Conservation (phyloP, 345 rosid genomes). For the Eucalyptus albens region DNA sequence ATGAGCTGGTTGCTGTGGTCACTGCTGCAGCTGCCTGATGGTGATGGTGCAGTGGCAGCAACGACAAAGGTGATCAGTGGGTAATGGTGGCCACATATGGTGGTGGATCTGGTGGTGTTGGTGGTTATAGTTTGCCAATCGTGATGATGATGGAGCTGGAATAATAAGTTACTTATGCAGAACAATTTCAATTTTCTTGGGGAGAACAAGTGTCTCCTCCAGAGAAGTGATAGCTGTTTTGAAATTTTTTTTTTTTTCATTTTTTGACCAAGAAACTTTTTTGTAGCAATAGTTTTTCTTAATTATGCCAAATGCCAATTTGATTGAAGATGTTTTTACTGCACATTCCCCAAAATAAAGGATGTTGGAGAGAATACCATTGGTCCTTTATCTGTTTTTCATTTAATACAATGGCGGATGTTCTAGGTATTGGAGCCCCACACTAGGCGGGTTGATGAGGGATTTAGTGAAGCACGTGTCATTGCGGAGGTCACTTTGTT, state of each 20-base stretch:
- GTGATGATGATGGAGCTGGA: neutral
- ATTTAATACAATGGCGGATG: neutral
- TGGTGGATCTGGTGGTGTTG: neutral
- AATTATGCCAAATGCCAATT: neutral
- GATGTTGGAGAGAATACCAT: neutral
- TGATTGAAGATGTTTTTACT: neutral
- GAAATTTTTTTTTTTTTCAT: neutral
- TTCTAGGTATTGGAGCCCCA: constrained; percentile 82
- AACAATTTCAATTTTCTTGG: neutral
- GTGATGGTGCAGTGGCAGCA: neutral
- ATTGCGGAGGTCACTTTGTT: constrained; percentile 47
- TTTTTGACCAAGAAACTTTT: neutral
- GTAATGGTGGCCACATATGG: neutral
- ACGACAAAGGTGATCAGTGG: neutral
- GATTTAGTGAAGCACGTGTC: constrained; percentile 84
- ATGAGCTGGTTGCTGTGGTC: neutral
- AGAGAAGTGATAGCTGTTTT: neutral
- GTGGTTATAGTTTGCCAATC: neutral
- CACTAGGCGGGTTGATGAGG: constrained; percentile 71
- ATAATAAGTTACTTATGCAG: neutral
- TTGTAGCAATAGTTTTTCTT: neutral
- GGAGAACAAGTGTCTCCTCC: neutral
- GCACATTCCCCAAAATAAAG: neutral
- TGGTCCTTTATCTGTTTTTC: neutral
- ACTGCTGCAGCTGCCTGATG: neutral